Conservation (phyloP, 257 asterid species). For the Fraxinus pennsylvanica region DNA sequence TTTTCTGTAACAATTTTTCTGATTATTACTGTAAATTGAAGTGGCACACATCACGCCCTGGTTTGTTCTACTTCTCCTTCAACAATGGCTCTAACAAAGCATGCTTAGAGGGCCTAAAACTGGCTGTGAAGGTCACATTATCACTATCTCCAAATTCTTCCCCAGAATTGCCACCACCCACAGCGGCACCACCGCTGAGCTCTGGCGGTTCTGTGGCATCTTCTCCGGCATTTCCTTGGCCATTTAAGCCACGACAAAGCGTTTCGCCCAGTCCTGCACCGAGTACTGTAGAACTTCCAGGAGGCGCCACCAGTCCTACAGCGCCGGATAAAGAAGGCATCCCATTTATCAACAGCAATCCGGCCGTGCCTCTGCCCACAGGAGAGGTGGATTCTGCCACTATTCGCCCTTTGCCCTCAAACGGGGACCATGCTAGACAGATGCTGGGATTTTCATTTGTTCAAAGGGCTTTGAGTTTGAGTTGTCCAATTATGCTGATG, state of each 20-base stretch:
- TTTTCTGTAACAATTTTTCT: not conserved
- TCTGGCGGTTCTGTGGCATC: constrained; percentile 78
- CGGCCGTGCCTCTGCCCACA: constrained; percentile 95
- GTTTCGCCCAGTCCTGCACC: constrained; percentile 75
- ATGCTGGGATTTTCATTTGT: constrained; percentile 51
- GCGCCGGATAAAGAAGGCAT: constrained; percentile 56
- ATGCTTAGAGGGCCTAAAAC: constrained; percentile 67
- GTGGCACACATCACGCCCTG: constrained; percentile 88
- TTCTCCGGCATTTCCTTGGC: constrained; percentile 91
- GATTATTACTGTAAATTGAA: constrained; percentile 27
- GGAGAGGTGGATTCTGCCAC: constrained; percentile 97
- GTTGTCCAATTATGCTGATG: constrained; percentile 38
- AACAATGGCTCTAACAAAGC: constrained; percentile 64
- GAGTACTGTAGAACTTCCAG: constrained; percentile 35
- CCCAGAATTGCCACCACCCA: constrained; percentile 42
- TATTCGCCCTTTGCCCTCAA: constrained; percentile 63
- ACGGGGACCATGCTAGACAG: constrained; percentile 50
- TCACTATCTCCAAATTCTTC: constrained; percentile 33
- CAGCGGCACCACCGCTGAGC: constrained; percentile 42
- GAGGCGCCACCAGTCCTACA: constrained; percentile 48
- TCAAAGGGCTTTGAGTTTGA: constrained; percentile 40
- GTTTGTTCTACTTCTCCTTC: constrained; percentile 85
- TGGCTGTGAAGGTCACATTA: constrained; percentile 54
- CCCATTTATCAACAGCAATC: constrained; percentile 87
- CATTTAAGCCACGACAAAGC: constrained; percentile 62